phyloP scores from a whole-genome alignment of 495 filamentous ascomycete species.

The Emericellopsis terricola region DNA sequence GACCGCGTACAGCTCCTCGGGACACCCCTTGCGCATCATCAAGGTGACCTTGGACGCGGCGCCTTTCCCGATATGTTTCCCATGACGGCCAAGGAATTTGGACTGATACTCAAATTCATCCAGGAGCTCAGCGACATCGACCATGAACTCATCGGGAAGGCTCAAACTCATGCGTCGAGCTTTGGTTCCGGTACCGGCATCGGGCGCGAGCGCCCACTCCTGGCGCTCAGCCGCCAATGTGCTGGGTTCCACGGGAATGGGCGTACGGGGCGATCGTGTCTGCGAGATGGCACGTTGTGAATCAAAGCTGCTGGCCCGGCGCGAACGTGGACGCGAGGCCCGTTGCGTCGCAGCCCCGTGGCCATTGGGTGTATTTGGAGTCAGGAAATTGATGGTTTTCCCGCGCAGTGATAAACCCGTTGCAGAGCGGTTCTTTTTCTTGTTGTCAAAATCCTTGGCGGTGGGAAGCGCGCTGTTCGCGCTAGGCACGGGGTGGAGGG shows the following conservation, averaged over 20 bases:
- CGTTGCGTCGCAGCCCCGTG: slow-evolving; percentile 2
- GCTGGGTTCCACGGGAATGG: not conserved
- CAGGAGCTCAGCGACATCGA: slow-evolving; percentile 41
- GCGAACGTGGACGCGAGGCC: slow-evolving; percentile 4
- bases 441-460: slow-evolving; percentile 19
- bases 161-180: slow-evolving; percentile 42
- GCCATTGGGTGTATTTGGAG: not conserved
- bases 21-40: slow-evolving; percentile 38
- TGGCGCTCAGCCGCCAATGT: slow-evolving; percentile 8
- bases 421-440: slow-evolving; percentile 25
- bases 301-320: slow-evolving; percentile 21
- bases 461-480: no score
- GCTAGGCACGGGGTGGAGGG: no score
- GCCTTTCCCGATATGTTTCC: slow-evolving; percentile 51
- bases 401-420: slow-evolving; percentile 27
- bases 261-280: not conserved
- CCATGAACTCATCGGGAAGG: slow-evolving; percentile 43
- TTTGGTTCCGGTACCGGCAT: slow-evolving; percentile 45
- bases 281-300: slow-evolving; percentile 1
- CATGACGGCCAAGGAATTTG: slow-evolving; percentile 37
- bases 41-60: slow-evolving; percentile 55
- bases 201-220: slow-evolving; percentile 35
- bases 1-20: slow-evolving; percentile 47
- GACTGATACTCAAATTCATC: slow-evolving; percentile 41
- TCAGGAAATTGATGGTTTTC: slow-evolving; percentile 12